Evolutionary conservation across 768 basidiomycete species (phyloP).

Genomic region (Collybia sordida): DNA sequence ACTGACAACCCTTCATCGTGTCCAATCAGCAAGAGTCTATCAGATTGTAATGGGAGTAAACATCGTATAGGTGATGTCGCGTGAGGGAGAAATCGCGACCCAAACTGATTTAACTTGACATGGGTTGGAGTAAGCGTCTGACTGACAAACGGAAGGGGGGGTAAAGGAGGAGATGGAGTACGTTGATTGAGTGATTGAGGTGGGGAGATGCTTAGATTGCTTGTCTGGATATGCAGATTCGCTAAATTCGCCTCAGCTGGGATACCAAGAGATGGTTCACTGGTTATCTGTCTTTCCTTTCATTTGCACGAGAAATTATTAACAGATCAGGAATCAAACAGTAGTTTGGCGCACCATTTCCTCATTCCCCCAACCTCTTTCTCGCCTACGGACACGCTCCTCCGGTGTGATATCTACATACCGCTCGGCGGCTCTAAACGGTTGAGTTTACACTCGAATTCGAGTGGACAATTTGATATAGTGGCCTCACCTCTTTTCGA

Average conservation of each 20-base stretch:
- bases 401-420: slow-evolving; percentile 65
- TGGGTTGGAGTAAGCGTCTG: slow-evolving; percentile 61
- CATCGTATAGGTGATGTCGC: slow-evolving; percentile 73
- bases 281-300: slow-evolving; percentile 2
- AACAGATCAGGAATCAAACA: too few relatives aligned
- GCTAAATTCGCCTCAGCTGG: not conserved
- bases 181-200: slow-evolving; percentile 20
- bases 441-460: not conserved
- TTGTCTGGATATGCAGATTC: slow-evolving; percentile 42
- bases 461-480: not conserved
- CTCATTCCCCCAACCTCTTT: slow-evolving; percentile 70
- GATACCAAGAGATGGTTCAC: not conserved
- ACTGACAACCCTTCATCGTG: slow-evolving; percentile 81
- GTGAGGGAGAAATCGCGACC: slow-evolving; percentile 84
- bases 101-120: slow-evolving; percentile 73
- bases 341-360: slow-evolving; percentile 18
- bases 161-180: slow-evolving; percentile 28
- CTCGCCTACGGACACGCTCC: slow-evolving; percentile 53
- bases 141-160: slow-evolving; percentile 43
- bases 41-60: slow-evolving; percentile 65
- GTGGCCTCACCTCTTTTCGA: slow-evolving; percentile 74
- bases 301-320: too few relatives aligned
- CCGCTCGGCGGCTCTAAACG: slow-evolving; percentile 76
- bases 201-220: slow-evolving; percentile 31
- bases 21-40: slow-evolving; percentile 72